Percentiles rank a stretch among this genome's conserved stretches.
These are phyloP conservation scores for Malassezia furfur DNA, from an alignment of 1,284 basidiomycete species.

Conservation along the genomic window DNA sequence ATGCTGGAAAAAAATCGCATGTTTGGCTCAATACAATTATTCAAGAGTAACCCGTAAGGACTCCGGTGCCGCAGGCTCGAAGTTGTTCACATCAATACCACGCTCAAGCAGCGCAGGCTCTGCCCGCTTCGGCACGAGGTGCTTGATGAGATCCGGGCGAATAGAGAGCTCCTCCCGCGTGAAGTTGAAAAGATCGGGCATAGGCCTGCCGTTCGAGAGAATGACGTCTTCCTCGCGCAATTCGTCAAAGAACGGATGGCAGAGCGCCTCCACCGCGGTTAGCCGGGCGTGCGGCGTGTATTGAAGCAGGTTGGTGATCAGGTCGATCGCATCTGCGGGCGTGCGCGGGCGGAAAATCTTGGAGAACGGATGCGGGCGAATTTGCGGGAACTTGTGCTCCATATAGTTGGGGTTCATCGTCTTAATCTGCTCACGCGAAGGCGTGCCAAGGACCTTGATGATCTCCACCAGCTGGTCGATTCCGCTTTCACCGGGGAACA, in stretches of 20 bases:
- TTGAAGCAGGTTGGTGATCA: conserved; percentile 87
- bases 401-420: conserved; percentile 99
- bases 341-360: conserved; percentile 98
- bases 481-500: conserved; percentile 97
- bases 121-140: conserved; percentile 79
- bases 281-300: conserved; percentile 89
- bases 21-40: conserved; percentile 13
- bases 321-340: conserved; percentile 85
- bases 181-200: conserved; percentile 90
- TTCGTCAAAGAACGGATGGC: conserved; percentile 94
- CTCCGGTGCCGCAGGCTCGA: conserved; percentile 52
- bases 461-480: conserved; percentile 99
- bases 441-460: conserved; percentile 98
- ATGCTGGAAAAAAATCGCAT: no score
- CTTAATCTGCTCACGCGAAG: conserved; percentile 98
- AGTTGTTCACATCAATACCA: conserved; percentile 78
- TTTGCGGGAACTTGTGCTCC: conserved; percentile 99
- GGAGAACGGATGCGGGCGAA: conserved; percentile 63
- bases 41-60: conserved; percentile 47
- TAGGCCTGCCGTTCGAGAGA: conserved; percentile 93
- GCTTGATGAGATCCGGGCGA: conserved; percentile 81
- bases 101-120: conserved; percentile 76
- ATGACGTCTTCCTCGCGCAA: conserved; percentile 66
- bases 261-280: conserved; percentile 73
- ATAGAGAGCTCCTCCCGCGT: conserved; percentile 93